These are phyloP conservation scores for Xylariaceae sp. DNA, from an alignment of 2,329 filamentous ascomycete species.

Conservation along the genomic window DNA sequence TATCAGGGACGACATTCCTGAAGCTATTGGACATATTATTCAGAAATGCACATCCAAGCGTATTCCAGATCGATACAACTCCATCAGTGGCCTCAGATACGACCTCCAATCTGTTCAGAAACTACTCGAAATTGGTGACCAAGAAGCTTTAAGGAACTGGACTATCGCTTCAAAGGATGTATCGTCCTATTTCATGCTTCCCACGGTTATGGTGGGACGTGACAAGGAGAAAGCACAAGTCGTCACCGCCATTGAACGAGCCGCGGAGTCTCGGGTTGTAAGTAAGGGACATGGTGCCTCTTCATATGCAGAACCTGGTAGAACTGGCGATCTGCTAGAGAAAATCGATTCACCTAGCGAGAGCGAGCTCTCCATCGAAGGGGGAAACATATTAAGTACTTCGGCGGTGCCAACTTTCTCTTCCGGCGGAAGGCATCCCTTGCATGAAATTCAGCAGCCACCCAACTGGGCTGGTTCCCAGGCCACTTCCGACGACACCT, in stretches of 20 bases:
- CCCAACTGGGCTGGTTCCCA: constrained; percentile 27
- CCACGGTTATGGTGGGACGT: constrained; percentile 74
- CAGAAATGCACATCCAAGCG: constrained; percentile 90
- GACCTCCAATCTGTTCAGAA: constrained; percentile 71
- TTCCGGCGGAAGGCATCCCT: constrained; percentile 38
- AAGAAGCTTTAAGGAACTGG: constrained; percentile 64
- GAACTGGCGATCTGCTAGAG: constrained; percentile 47
- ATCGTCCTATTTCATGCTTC: constrained; percentile 86
- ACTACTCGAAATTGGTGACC: constrained; percentile 69
- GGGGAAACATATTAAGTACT: constrained; percentile 43
- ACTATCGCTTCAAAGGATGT: constrained; percentile 77
- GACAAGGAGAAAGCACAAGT: constrained; percentile 65
- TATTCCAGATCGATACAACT: constrained; percentile 83
- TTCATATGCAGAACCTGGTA: constrained; percentile 47
- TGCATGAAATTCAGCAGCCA: constrained; percentile 38
- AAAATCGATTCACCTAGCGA: constrained; percentile 53
- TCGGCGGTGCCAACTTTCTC: constrained; percentile 44
- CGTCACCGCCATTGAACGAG: constrained; percentile 68
- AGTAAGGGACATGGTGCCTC: constrained; percentile 38
- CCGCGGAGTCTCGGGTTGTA: constrained; percentile 58
- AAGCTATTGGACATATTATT: constrained; percentile 74
- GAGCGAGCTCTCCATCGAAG: constrained; percentile 53
- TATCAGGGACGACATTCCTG: constrained; percentile 75
- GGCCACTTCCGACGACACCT: constrained; percentile 37
- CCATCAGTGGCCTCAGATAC: constrained; percentile 75